Conservation (phyloP, 2,329 filamentous ascomycete species). For the Ceratocystis ficicola region DNA sequence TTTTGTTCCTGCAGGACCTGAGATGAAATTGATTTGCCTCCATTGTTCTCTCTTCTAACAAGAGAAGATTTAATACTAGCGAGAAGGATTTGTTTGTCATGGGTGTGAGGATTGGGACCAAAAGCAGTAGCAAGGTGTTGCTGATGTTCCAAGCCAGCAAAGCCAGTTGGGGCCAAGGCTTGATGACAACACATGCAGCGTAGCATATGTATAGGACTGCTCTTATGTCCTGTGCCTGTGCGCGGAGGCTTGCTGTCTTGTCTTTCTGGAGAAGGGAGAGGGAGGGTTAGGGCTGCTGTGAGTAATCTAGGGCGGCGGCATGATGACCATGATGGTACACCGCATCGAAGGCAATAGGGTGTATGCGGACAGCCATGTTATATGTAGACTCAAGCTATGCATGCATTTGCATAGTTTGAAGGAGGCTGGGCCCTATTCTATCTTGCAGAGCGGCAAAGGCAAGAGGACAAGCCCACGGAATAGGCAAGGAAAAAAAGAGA, state of each 20-base stretch:
- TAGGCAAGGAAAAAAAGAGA: neutral
- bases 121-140: neutral
- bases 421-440: neutral
- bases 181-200: neutral
- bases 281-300: neutral
- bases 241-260: neutral
- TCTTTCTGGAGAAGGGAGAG: neutral
- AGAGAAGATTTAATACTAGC: neutral
- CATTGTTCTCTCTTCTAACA: neutral
- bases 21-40: neutral
- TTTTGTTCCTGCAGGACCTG: conserved; percentile 10
- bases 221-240: neutral
- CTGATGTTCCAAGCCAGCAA: neutral
- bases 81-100: conserved; percentile 5
- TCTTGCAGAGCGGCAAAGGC: neutral
- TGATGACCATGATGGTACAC: neutral
- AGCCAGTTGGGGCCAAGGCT: neutral
- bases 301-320: neutral
- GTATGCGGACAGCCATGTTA: neutral
- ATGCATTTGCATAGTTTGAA: neutral
- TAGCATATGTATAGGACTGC: neutral
- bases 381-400: neutral
- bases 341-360: neutral
- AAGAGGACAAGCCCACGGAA: neutral
- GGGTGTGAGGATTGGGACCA: neutral